Evolutionary conservation across 768 basidiomycete genomes (phyloP), one percentile per base, ranked within the genome.

Genomic region (Collybia nuda): DNA sequence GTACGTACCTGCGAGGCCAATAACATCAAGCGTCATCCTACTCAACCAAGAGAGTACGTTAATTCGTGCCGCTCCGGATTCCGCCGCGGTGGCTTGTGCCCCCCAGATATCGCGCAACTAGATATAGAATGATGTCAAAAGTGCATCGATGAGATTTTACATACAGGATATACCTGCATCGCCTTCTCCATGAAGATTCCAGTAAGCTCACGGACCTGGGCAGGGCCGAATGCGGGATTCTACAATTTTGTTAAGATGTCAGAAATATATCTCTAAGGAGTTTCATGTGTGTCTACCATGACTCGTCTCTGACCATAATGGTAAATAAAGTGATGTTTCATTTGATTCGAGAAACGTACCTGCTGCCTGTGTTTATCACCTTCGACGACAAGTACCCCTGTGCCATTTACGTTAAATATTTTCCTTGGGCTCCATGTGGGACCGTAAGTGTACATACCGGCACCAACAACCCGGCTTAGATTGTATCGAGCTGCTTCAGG

Each of bases 1-100:
- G 60, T 74, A 79, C 57, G 65, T 72, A 56, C 86, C 83, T 69
- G 73, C 85, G 32, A 86, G 70, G 7, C 88, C 88, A 44, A 93
- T 90, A 48, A 88, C 79, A 54, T 92, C 90, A 7, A 92, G 71
- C 3, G 88, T 90, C 43, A 79, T 78, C 48, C 79, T 80, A 37
- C 80, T 82, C 2, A 91, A 69, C 80, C 84, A 89, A 3, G 73
- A 68, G 32, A 86, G 68, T 2, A 84, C 79, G 32, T 93, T 84
- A 26, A 90, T 69, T 6, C 65, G 66, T 4, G 49, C 63, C 1
- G 40, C 52, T 35, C 40, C 57, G 11, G 58, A 62, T 42, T 44
- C 46, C 32, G 67, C 50, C 23, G 65, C 64, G 19, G 59, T 46
- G 21, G 69, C 63, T 50, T 77, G 67, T 1, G 56, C 45, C 0